A percentile compares a stretch with the other conserved stretches of the same genome.
These are phyloP conservation scores for Phyllosticta paracitricarpa DNA, from an alignment of 2,329 filamentous ascomycete genomes.

Conservation along the genomic window DNA sequence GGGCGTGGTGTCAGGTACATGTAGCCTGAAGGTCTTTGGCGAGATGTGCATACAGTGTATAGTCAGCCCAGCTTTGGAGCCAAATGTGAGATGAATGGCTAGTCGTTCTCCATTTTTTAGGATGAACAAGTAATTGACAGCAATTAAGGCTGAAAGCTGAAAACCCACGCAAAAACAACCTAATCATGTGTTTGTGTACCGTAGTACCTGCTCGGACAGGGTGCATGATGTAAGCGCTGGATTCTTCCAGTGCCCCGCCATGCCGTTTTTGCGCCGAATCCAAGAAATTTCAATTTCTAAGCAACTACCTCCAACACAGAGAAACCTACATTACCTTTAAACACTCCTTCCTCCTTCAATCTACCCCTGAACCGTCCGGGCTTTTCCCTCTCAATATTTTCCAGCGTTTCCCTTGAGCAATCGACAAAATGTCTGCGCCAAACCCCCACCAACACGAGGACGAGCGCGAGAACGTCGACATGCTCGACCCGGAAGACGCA, in stretches of 20 bases:
- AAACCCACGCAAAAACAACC: too few species aligned
- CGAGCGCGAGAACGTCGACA: conserved; percentile 56
- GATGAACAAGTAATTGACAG: too few species aligned
- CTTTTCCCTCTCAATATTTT: not conserved
- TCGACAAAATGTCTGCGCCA: conserved; percentile 12
- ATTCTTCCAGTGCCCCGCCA: conserved; percentile 1
- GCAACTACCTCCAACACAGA: not conserved
- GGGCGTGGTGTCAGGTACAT: not conserved
- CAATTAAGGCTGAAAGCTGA: too few species aligned
- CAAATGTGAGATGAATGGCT: too few species aligned
- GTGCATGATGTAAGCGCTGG: conserved; percentile 7
- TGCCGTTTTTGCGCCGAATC: conserved; percentile 3
- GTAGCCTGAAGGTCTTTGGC: not conserved
- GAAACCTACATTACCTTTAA: not conserved
- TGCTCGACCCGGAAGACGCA: conserved; percentile 68
- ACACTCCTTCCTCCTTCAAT: not conserved
- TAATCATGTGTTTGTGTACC: not conserved
- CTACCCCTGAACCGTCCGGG: not conserved
- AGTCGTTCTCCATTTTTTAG: too few species aligned
- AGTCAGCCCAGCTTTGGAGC: too few species aligned
- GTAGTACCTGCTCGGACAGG: not conserved
- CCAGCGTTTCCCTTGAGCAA: not conserved
- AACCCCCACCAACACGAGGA: conserved; percentile 10
- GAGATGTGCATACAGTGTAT: not conserved
- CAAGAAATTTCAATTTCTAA: conserved; percentile 11